Conservation (phyloP, 2,329 filamentous ascomycete genomes). For the Colletotrichum tropicicola region DNA sequence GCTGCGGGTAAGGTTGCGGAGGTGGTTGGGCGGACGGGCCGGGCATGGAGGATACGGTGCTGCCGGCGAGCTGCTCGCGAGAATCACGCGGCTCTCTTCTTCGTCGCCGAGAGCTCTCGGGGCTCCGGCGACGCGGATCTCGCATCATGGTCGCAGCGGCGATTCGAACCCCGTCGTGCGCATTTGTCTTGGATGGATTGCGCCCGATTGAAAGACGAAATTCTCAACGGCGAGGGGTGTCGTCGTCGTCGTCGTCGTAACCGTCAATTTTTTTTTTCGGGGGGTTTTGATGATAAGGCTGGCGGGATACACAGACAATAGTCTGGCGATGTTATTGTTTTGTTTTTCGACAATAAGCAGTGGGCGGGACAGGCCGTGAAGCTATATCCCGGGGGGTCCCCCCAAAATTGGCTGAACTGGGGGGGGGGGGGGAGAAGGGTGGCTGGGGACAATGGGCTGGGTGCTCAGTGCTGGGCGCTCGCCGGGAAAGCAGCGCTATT, state of each 20-base stretch:
- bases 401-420: slow-evolving; percentile 13
- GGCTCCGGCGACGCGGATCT: slow-evolving; percentile 64
- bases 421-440: slow-evolving; percentile 10
- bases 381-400: slow-evolving; percentile 25
- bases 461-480: neutral
- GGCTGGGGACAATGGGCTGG: too few species aligned
- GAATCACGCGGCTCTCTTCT: slow-evolving; percentile 33
- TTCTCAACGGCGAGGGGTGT: neutral
- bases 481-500: neutral
- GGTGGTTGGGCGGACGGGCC: slow-evolving; percentile 16
- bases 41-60: slow-evolving; percentile 14
- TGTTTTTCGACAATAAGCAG: slow-evolving; percentile 27
- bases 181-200: slow-evolving; percentile 17
- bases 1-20: slow-evolving; percentile 5
- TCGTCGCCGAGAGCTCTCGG: slow-evolving; percentile 63
- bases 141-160: slow-evolving; percentile 57
- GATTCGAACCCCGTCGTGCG: slow-evolving; percentile 13
- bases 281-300: slow-evolving; percentile 1
- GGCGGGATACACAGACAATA: neutral
- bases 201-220: neutral
- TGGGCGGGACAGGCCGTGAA: slow-evolving; percentile 30
- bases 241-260: neutral
- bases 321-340: slow-evolving; percentile 32
- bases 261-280: neutral
- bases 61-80: slow-evolving; percentile 25